Percentiles rank a stretch among this genome's conserved stretches.
Conservation (phyloP, 306 rosid genomes). For the Castanospermum australe region DNA sequence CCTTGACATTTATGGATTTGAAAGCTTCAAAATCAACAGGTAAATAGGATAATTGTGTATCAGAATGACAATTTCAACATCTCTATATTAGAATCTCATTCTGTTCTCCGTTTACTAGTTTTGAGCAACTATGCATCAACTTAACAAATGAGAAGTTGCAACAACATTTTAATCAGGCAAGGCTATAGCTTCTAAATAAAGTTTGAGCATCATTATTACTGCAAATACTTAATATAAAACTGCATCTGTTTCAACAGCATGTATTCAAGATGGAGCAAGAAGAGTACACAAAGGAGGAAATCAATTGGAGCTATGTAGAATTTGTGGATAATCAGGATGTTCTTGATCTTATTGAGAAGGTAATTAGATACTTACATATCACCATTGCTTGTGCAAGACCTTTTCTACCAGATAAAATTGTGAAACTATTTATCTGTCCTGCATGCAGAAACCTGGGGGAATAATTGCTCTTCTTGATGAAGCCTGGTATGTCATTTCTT, state of each 20-base stretch:
- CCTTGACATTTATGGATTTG: slow-evolving; percentile 90
- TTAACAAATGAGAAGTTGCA: slow-evolving; percentile 88
- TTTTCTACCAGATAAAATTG: slow-evolving; percentile 6
- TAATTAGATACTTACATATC: slow-evolving; percentile 23
- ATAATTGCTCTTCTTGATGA: slow-evolving; percentile 92
- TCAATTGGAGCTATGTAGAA: slow-evolving; percentile 87
- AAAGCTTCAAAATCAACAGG: slow-evolving; percentile 92
- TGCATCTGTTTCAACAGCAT: slow-evolving; percentile 56
- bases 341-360: slow-evolving; percentile 89
- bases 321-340: slow-evolving; percentile 91
- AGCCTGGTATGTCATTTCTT: slow-evolving; percentile 69
- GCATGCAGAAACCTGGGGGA: slow-evolving; percentile 89
- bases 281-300: slow-evolving; percentile 87
- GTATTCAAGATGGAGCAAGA: slow-evolving; percentile 98
- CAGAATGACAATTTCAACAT: slow-evolving; percentile 4
- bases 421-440: slow-evolving; percentile 13
- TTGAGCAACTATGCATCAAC: slow-evolving; percentile 92
- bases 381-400: slow-evolving; percentile 4
- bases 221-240: slow-evolving; percentile 17
- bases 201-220: background rate
- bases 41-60: slow-evolving; percentile 5
- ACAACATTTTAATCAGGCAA: slow-evolving; percentile 90
- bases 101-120: slow-evolving; percentile 44
- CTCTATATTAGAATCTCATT: slow-evolving; percentile 11
- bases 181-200: slow-evolving; percentile 27